Evolutionary conservation across 1,284 basidiomycete genomes (phyloP).

Genomic region (Naganishia sp.): DNA sequence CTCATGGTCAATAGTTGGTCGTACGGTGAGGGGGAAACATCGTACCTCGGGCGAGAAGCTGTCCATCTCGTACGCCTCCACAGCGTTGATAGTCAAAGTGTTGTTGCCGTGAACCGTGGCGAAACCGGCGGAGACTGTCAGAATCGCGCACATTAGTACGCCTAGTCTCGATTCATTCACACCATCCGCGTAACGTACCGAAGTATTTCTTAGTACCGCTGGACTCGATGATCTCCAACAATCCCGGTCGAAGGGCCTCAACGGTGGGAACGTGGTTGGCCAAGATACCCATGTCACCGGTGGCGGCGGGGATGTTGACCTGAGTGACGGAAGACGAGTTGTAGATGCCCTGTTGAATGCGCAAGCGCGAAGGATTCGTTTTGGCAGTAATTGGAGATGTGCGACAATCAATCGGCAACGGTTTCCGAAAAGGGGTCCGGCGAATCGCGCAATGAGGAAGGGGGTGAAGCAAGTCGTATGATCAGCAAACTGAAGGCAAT

Average conservation of each 20-base stretch:
- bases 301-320: conserved; percentile 61
- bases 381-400: too few relatives aligned
- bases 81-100: conserved; percentile 91
- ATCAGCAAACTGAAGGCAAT: too few relatives aligned
- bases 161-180: background rate
- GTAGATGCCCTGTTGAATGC: conserved; percentile 21
- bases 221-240: conserved; percentile 87
- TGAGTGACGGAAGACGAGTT: conserved; percentile 23
- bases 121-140: conserved; percentile 93
- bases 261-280: conserved; percentile 95
- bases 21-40: background rate
- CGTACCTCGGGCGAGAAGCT: conserved; percentile 59
- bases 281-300: conserved; percentile 98
- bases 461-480: too few relatives aligned
- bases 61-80: conserved; percentile 93
- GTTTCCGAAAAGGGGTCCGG: too few relatives aligned
- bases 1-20: background rate
- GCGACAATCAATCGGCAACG: too few relatives aligned
- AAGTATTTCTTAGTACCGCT: conserved; percentile 80
- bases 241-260: conserved; percentile 86
- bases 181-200: conserved; percentile 62
- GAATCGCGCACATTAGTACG: background rate
- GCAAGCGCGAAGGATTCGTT: too few relatives aligned
- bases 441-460: too few relatives aligned
- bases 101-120: conserved; percentile 98